These are phyloP conservation scores for Calonectria naviculata DNA, from an alignment of 2,329 filamentous ascomycete species.

Conservation along the genomic window DNA sequence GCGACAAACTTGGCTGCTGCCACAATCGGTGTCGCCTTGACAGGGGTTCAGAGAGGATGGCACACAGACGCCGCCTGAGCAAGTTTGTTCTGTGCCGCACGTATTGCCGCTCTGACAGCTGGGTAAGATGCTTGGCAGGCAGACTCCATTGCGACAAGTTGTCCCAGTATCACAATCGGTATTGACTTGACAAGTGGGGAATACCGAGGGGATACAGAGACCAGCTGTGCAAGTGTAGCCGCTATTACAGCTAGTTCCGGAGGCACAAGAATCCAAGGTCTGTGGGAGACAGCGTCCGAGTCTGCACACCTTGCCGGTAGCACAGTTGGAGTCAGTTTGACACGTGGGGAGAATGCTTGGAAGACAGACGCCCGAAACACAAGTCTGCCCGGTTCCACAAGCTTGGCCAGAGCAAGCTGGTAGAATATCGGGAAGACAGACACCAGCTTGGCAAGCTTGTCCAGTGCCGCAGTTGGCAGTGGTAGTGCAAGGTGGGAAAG, in stretches of 20 bases:
- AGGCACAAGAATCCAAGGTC: background rate
- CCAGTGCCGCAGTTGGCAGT: background rate
- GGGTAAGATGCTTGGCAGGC: background rate
- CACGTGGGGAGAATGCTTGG: conserved; percentile 1
- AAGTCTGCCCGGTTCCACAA: background rate
- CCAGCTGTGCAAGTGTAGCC: background rate
- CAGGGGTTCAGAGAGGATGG: background rate
- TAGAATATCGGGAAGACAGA: conserved; percentile 3
- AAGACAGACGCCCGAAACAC: conserved; percentile 2
- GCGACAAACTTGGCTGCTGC: background rate
- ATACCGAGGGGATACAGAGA: conserved; percentile 1
- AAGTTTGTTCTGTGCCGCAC: conserved; percentile 1
- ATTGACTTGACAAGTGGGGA: background rate
- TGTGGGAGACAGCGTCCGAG: conserved; percentile 9
- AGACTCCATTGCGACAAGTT: background rate
- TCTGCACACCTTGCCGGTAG: conserved; percentile 12
- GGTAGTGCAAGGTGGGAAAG: background rate
- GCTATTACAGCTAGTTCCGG: background rate
- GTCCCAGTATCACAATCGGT: conserved; percentile 2
- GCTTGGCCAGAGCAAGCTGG: background rate
- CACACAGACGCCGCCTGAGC: conserved; percentile 8
- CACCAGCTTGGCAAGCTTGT: conserved; percentile 7
- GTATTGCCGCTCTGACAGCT: background rate
- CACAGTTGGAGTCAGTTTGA: background rate
- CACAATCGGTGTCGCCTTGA: background rate